Evolutionary conservation across 345 rosid species (phyloP).

Genomic region (Mercurialis annua): DNA sequence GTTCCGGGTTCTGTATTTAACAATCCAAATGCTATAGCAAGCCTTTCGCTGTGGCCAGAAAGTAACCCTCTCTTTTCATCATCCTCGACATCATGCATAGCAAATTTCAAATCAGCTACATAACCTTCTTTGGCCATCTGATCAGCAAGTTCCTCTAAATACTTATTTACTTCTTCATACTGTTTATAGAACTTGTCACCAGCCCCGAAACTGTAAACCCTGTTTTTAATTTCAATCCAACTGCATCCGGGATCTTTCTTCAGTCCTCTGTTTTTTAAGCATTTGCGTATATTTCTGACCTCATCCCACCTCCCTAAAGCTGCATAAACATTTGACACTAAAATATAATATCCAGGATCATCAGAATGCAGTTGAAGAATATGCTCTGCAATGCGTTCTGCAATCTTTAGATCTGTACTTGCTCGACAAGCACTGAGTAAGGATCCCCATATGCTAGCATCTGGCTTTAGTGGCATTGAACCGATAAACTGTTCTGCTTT

Average conservation of each 20-base stretch:
- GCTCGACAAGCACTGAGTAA: conserved; percentile 54
- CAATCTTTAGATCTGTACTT: conserved; percentile 39
- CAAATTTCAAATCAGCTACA: conserved; percentile 48
- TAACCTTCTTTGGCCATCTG: conserved; percentile 61
- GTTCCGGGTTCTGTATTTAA: conserved; percentile 57
- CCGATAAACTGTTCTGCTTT: conserved; percentile 47
- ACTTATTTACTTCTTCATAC: conserved; percentile 44
- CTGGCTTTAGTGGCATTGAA: conserved; percentile 53
- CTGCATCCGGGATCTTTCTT: conserved; percentile 53
- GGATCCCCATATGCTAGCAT: conserved; percentile 59
- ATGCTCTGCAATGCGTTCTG: conserved; percentile 39
- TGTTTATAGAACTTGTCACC: conserved; percentile 47
- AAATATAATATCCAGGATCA: conserved; percentile 51
- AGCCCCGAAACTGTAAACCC: conserved; percentile 40
- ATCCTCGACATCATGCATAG: conserved; percentile 52
- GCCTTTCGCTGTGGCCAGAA: conserved; percentile 68
- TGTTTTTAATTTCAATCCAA: conserved; percentile 48
- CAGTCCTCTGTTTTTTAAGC: conserved; percentile 39
- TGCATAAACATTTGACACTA: conserved; percentile 55
- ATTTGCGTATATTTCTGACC: conserved; percentile 44
- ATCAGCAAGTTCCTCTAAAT: conserved; percentile 36
- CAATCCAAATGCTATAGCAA: conserved; percentile 67
- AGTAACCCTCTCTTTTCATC: conserved; percentile 59
- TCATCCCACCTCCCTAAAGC: conserved; percentile 55
- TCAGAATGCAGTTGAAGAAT: conserved; percentile 42